These are phyloP conservation scores for Cyberlindnera suaveolens DNA, from an alignment of 805 yeast species.

Conservation along the genomic window DNA sequence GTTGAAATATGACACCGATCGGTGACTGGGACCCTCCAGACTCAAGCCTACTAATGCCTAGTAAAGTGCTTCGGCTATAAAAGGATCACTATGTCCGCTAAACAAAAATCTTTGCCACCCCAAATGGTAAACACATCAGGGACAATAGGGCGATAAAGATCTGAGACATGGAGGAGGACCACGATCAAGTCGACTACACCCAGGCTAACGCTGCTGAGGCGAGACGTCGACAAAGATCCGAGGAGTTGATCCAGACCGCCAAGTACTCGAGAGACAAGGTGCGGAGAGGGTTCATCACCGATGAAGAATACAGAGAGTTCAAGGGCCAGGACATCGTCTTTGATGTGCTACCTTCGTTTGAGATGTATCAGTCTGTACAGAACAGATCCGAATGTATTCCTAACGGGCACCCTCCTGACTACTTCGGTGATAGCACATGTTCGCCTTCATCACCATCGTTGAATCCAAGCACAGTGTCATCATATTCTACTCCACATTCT, in stretches of 20 bases:
- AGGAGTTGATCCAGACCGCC: conserved; percentile 3
- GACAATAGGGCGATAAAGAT: no score
- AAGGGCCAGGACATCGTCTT: conserved; percentile 19
- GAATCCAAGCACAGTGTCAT: no score
- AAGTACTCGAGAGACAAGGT: conserved; percentile 1
- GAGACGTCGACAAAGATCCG: conserved; percentile 5
- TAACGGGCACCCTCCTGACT: neutral
- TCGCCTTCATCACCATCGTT: neutral
- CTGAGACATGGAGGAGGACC: neutral
- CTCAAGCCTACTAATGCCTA: no score
- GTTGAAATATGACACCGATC: no score
- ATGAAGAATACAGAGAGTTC: conserved; percentile 6
- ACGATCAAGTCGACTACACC: conserved; percentile 12
- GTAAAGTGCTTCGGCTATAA: no score
- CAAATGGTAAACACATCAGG: no score
- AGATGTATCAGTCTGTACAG: conserved; percentile 50
- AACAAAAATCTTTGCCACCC: no score
- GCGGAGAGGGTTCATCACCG: conserved; percentile 9
- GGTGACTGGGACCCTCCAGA: no score
- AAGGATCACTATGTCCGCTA: no score
- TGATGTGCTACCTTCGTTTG: conserved; percentile 64
- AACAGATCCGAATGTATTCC: neutral
- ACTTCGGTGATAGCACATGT: conserved; percentile 8
- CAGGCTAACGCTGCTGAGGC: conserved; percentile 9
- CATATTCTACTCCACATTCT: neutral